Percentiles rank a stretch among this genome's conserved stretches.
Conservation (phyloP, 2,329 filamentous ascomycete species). For the Colletotrichum higginsianum region DNA sequence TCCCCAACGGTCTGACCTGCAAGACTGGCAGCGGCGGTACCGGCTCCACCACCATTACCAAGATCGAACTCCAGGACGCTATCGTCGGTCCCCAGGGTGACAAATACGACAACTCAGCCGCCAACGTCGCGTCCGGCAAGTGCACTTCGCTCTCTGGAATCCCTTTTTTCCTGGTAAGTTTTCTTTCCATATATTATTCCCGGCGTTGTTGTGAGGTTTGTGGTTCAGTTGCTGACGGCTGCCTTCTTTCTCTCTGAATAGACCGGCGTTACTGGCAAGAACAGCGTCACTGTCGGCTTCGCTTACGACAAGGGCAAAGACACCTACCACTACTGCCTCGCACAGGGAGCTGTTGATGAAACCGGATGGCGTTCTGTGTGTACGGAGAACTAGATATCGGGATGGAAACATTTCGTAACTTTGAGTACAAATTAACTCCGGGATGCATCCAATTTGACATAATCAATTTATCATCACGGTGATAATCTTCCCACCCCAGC, state of each 20-base stretch:
- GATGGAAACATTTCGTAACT: background rate
- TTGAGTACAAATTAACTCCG: background rate
- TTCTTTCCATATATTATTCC: background rate
- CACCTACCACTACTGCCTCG: conserved; percentile 11
- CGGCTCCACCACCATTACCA: background rate
- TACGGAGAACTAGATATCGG: background rate
- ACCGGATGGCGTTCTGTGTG: background rate
- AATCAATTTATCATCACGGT: too few species aligned
- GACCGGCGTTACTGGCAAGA: background rate
- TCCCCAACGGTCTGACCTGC: conserved; percentile 7
- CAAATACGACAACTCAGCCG: background rate
- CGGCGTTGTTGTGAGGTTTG: too few species aligned
- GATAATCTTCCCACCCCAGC: too few species aligned
- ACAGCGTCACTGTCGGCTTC: background rate
- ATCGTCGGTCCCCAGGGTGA: background rate
- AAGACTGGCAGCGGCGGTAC: background rate
- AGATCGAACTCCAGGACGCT: background rate
- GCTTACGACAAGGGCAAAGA: conserved; percentile 5
- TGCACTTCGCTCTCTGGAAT: background rate
- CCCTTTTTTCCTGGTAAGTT: background rate
- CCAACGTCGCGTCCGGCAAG: conserved; percentile 11
- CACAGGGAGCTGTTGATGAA: background rate
- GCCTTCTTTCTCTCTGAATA: background rate
- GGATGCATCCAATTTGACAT: too few species aligned
- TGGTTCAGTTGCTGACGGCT: background rate